Percentiles rank a stretch among this genome's conserved stretches.
These are phyloP conservation scores for Trametes meyenii DNA, from an alignment of 768 basidiomycete genomes.

Conservation along the genomic window DNA sequence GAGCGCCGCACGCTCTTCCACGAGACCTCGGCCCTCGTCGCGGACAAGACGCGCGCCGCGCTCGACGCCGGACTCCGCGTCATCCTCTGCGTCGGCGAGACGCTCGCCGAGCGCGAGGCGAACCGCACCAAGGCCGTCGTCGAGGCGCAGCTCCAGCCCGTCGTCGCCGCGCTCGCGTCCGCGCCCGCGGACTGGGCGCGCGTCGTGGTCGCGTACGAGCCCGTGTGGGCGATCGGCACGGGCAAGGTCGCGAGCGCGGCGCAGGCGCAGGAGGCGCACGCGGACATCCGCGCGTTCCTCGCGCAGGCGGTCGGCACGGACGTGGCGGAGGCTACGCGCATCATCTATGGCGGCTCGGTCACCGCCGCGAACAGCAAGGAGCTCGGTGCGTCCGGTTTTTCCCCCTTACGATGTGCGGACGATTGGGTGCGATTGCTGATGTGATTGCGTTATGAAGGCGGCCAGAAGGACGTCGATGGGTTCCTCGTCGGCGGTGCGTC, in stretches of 20 bases:
- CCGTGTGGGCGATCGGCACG: slow-evolving; percentile 99
- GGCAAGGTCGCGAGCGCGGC: slow-evolving; percentile 90
- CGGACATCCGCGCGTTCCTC: slow-evolving; percentile 78
- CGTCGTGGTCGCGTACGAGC: slow-evolving; percentile 95
- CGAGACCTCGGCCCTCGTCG: slow-evolving; percentile 83
- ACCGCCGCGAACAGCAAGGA: slow-evolving; percentile 87
- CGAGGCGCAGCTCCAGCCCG: slow-evolving; percentile 79
- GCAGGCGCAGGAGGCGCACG: slow-evolving; percentile 95
- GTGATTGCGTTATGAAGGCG: slow-evolving; percentile 45
- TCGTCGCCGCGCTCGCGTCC: slow-evolving; percentile 60
- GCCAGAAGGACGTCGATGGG: slow-evolving; percentile 86
- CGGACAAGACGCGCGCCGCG: slow-evolving; percentile 84
- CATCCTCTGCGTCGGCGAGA: slow-evolving; percentile 97
- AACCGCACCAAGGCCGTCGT: slow-evolving; percentile 79
- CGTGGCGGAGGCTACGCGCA: slow-evolving; percentile 74
- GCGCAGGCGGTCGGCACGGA: slow-evolving; percentile 59
- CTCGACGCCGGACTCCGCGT: slow-evolving; percentile 76
- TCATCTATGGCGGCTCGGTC: slow-evolving; percentile 97
- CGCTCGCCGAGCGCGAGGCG: slow-evolving; percentile 82
- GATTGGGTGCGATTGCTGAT: not conserved
- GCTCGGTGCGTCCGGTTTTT: slow-evolving; percentile 60
- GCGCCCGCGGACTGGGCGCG: slow-evolving; percentile 78
- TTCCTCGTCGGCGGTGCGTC: slow-evolving; percentile 99
- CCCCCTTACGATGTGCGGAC: not conserved
- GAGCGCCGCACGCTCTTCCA: slow-evolving; percentile 93